Evolutionary conservation across 2,329 filamentous ascomycete genomes (phyloP).

Genomic region (Hypoxylon sp.): DNA sequence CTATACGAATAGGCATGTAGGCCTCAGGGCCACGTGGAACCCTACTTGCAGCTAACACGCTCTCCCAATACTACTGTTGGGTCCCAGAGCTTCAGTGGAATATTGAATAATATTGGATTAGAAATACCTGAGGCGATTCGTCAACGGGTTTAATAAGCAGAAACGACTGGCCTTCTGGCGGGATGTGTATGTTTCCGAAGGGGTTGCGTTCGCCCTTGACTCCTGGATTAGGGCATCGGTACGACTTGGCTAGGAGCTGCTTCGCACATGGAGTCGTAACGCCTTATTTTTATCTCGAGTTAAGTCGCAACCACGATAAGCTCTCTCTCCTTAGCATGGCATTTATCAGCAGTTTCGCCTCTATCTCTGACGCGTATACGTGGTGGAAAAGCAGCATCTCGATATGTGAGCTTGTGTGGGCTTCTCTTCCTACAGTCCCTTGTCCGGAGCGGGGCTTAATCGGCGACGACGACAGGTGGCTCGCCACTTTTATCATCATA

Average conservation of each 20-base stretch:
- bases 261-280: conserved; percentile 1
- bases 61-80: neutral
- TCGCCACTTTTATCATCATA: conserved; percentile 23
- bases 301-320: neutral
- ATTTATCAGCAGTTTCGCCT: neutral
- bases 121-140: conserved; percentile 2
- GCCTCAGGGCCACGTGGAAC: neutral
- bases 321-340: neutral
- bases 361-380: conserved; percentile 1
- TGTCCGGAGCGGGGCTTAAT: neutral
- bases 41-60: neutral
- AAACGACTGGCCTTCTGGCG: neutral
- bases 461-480: conserved; percentile 2
- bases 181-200: neutral
- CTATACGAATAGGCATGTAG: neutral
- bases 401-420: neutral
- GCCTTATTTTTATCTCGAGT: neutral
- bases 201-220: conserved; percentile 1
- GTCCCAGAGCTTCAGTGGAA: neutral
- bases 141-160: neutral
- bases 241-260: neutral
- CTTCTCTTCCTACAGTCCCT: neutral
- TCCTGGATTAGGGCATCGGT: neutral
- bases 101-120: conserved; percentile 6
- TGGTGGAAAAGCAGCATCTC: neutral